These are phyloP conservation scores for Backusella parvicylindrica DNA, from an alignment of 192 early-diverging fungal species.

Conservation along the genomic window DNA sequence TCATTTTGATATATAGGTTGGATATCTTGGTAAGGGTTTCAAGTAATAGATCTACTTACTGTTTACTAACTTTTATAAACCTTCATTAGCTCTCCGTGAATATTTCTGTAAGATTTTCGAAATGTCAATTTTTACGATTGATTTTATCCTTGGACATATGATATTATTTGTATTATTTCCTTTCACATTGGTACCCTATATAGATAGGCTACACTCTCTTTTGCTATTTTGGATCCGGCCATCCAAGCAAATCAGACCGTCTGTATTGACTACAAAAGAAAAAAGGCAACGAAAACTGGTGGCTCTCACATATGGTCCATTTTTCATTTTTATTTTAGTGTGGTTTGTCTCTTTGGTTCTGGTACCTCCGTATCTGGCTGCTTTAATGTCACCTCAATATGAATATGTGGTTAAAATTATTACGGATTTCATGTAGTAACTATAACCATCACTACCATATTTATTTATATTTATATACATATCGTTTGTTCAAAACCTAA, in stretches of 20 bases:
- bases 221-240: conserved; percentile 69
- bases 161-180: conserved; percentile 71
- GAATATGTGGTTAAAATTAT: neutral
- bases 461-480: neutral
- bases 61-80: neutral
- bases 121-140: conserved; percentile 64
- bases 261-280: conserved; percentile 63
- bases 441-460: neutral
- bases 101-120: conserved; percentile 83
- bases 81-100: conserved; percentile 25
- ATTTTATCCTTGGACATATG: conserved; percentile 64
- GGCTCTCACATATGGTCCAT: conserved; percentile 47
- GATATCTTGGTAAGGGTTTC: neutral
- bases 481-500: neutral
- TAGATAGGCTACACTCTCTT: conserved; percentile 61
- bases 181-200: conserved; percentile 56
- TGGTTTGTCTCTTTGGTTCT: conserved; percentile 52
- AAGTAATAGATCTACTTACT: neutral
- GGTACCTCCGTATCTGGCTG: conserved; percentile 29
- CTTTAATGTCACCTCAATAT: neutral
- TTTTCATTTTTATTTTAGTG: conserved; percentile 54
- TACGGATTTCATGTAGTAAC: neutral
- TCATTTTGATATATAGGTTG: neutral
- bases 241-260: conserved; percentile 57
- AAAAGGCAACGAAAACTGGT: conserved; percentile 53